These are phyloP conservation scores for Candida buenavistaensis DNA, from an alignment of 1,139 yeast species.

Conservation along the genomic window DNA sequence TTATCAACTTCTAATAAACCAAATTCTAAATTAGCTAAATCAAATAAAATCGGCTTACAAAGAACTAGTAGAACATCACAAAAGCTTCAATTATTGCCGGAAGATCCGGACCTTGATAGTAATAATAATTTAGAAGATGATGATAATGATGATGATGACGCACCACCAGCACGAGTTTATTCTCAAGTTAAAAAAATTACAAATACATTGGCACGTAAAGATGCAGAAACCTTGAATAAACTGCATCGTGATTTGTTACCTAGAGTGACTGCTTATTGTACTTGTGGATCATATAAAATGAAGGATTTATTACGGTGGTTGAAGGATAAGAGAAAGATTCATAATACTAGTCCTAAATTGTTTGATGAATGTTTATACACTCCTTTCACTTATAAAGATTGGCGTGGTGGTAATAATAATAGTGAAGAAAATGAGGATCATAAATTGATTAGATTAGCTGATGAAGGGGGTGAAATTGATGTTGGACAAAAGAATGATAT, in stretches of 20 bases:
- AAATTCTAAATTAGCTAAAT: constrained; percentile 30
- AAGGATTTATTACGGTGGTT: constrained; percentile 83
- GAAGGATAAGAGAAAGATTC: constrained; percentile 70
- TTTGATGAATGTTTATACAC: constrained; percentile 94
- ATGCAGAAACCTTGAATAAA: constrained; percentile 91
- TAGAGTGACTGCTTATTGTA: constrained; percentile 93
- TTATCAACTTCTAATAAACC: constrained; percentile 15
- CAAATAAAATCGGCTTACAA: constrained; percentile 70
- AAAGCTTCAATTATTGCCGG: constrained; percentile 83
- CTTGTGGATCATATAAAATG: constrained; percentile 91
- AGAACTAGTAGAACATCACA: constrained; percentile 87
- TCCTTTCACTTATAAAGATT: constrained; percentile 80
- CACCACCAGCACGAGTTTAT: constrained; percentile 47
- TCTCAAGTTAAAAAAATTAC: constrained; percentile 83
- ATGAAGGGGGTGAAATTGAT: constrained; percentile 93
- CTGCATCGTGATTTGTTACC: constrained; percentile 83
- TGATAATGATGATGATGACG: constrained; percentile 29
- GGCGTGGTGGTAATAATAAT: constrained; percentile 52
- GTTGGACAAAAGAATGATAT: constrained; percentile 77
- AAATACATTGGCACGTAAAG: constrained; percentile 89
- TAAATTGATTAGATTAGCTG: constrained; percentile 70
- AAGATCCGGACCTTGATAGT: constrained; percentile 43
- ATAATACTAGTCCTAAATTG: constrained; percentile 78
- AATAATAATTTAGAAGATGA: constrained; percentile 16
- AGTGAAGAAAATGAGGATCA: constrained; percentile 27